Conservation (phyloP, 2,329 filamentous ascomycete genomes). For the Penicillium sp. region DNA sequence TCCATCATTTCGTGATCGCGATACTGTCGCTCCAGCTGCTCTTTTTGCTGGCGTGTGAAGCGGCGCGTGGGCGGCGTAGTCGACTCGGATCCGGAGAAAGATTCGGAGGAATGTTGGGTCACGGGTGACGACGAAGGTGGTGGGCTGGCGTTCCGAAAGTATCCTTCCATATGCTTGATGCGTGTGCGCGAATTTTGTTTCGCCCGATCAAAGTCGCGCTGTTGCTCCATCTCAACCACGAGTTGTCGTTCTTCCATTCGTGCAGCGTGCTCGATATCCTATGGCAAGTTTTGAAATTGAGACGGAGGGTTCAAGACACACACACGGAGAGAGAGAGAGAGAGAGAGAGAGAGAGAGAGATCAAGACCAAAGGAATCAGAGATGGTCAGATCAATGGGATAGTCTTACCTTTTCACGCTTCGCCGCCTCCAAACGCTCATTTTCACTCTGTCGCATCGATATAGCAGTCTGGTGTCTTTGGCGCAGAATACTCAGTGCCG, state of each 20-base stretch:
- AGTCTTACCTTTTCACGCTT: slow-evolving; percentile 35
- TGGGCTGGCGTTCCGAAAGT: slow-evolving; percentile 38
- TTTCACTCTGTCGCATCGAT: slow-evolving; percentile 23
- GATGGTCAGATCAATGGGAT: too few relatives aligned
- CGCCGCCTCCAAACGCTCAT: slow-evolving; percentile 29
- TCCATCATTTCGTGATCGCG: slow-evolving; percentile 41
- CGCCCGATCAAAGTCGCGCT: slow-evolving; percentile 40
- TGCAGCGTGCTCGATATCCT: slow-evolving; percentile 34
- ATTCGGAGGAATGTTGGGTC: slow-evolving; percentile 15
- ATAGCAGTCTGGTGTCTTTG: slow-evolving; percentile 27
- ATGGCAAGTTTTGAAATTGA: neutral
- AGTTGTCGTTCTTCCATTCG: slow-evolving; percentile 42
- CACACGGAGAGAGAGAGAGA: too few relatives aligned
- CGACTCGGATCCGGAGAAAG: slow-evolving; percentile 15
- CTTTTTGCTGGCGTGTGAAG: slow-evolving; percentile 38
- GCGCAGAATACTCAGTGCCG: slow-evolving; percentile 25
- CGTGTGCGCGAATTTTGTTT: slow-evolving; percentile 40
- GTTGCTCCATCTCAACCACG: slow-evolving; percentile 40
- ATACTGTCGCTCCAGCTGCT: slow-evolving; percentile 41
- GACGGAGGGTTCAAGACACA: too few relatives aligned
- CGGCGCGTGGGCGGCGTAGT: slow-evolving; percentile 26
- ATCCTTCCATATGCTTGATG: slow-evolving; percentile 45
- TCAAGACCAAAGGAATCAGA: too few relatives aligned
- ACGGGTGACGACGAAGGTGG: slow-evolving; percentile 23
- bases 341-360: too few relatives aligned